Base-by-base conservation (phyloP, 768 basidiomycete genomes). In the Lentinula sp. region DNA sequence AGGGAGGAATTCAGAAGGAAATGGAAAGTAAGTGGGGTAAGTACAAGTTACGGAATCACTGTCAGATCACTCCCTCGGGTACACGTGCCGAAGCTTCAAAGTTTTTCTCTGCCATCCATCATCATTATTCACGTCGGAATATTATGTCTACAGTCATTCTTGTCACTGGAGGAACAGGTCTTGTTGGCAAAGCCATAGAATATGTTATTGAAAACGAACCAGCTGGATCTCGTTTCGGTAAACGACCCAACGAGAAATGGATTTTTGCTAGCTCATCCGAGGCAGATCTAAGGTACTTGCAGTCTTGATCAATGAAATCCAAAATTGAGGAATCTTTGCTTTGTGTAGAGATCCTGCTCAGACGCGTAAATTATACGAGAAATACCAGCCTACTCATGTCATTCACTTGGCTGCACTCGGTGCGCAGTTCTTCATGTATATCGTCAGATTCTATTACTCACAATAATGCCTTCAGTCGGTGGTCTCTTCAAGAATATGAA, bases 401-500 rank as follows among this genome's bases (percentile, higher is more conserved):
- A 97, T 98, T 68, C 96, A 98, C 76, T 85, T 97, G 50, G 95
- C 95, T 39, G 95, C 95, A 5, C 83, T 93, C 45, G 93, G 92
- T 93, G 68, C n/a, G 85, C 68, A 48, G 46, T 23, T 16, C 13
- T 41, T 15, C 37, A 56, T 28, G 49, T 10, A 52, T 49, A 13
- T n/a, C 3, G 41, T 50, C 48, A 33, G n/a, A 28, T 51, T n/a
- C n/a, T 49, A 42, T 60, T 32, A 36, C 18, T 61, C 28, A 43
- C 52, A 65, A 60, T 49, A 41, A 4, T 49, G 33, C 32, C 60
- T 62, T 53, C 63, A 93, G 95, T 98, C 57, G 96, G 95, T 4
- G 95, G 95, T 10, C 79, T 98, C 18, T 98, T 96, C 81, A 90
- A 85, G 70, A 98, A 98, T 77, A 95, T 97, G 90, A 89, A 90